Conservation (phyloP, 306 rosid genomes). For the Quillaja saponaria region DNA sequence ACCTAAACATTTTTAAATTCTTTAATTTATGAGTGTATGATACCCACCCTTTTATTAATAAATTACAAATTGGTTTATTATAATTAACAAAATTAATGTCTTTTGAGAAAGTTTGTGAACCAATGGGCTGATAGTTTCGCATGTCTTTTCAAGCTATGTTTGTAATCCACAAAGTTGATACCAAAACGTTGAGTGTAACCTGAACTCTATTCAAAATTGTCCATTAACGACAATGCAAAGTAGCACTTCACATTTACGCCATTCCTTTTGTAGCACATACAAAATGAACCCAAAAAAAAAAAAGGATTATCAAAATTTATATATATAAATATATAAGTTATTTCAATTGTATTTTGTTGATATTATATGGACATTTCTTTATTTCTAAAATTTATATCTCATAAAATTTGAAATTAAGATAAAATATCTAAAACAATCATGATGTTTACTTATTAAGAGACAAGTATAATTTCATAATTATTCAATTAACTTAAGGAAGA, state of each 20-base stretch:
- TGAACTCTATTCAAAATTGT: constrained; percentile 29
- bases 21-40: too few species aligned
- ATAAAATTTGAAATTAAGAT: too few species aligned
- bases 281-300: neutral
- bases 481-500: too few species aligned
- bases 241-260: constrained; percentile 37
- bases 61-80: too few species aligned
- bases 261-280: neutral
- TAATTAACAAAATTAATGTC: neutral
- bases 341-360: neutral
- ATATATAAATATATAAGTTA: too few species aligned
- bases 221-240: constrained; percentile 43
- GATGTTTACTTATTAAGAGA: too few species aligned
- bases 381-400: too few species aligned
- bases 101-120: constrained; percentile 38
- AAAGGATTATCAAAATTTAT: neutral
- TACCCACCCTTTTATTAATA: too few species aligned
- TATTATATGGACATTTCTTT: too few species aligned
- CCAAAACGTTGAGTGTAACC: constrained; percentile 33
- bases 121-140: constrained; percentile 39
- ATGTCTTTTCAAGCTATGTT: constrained; percentile 20
- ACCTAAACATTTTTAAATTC: too few species aligned
- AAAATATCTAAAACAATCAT: too few species aligned
- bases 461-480: neutral
- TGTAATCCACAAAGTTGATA: constrained; percentile 32